These are phyloP conservation scores for Termitomyces sp. DNA, from an alignment of 768 basidiomycete species.

Conservation along the genomic window DNA sequence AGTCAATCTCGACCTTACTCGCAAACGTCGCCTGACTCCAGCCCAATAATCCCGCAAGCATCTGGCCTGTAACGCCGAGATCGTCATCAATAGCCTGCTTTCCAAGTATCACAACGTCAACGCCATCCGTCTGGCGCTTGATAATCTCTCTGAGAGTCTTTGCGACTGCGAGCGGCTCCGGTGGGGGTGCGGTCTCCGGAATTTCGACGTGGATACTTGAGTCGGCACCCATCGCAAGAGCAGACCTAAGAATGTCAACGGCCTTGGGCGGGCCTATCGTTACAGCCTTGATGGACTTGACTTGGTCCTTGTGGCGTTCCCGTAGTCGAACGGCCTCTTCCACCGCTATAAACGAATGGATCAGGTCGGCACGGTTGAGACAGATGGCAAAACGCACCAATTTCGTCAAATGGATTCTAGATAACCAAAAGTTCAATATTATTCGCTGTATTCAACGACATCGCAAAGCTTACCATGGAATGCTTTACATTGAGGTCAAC, in stretches of 20 bases:
- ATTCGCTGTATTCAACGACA: not conserved
- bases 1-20: conserved; percentile 76
- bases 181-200: conserved; percentile 65
- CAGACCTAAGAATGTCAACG: conserved; percentile 88
- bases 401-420: conserved; percentile 98
- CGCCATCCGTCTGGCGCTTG: conserved; percentile 47
- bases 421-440: not conserved
- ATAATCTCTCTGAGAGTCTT: conserved; percentile 80
- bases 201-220: conserved; percentile 86
- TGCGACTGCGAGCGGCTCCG: conserved; percentile 91
- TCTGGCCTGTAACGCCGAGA: conserved; percentile 92
- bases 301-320: conserved; percentile 69
- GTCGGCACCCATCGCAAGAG: conserved; percentile 98
- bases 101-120: conserved; percentile 91
- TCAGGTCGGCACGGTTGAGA: not conserved
- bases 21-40: conserved; percentile 97
- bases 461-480: conserved; percentile 73
- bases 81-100: conserved; percentile 99
- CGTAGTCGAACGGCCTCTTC: conserved; percentile 97
- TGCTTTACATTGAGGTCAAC: conserved; percentile 98
- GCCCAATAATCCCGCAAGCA: conserved; percentile 88
- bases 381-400: conserved; percentile 50
- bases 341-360: conserved; percentile 56
- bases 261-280: conserved; percentile 94
- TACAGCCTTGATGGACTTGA: conserved; percentile 87